Evolutionary conservation across 1,284 basidiomycete species (phyloP), one percentile per base, ranked within the genome.

Genomic region (Dichomitus squalens): DNA sequence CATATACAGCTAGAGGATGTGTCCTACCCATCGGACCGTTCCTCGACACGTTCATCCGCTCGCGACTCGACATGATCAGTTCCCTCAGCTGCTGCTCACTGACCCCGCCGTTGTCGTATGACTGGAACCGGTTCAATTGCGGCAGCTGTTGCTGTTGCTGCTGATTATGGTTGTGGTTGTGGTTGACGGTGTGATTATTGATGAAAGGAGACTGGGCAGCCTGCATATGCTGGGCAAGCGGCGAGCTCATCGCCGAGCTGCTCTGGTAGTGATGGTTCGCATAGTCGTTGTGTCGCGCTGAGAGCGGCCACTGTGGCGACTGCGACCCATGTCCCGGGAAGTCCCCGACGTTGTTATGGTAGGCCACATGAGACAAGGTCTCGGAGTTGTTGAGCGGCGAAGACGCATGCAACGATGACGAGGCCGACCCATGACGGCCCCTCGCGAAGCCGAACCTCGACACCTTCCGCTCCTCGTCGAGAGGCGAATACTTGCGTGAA

Each of bases 401-500:
- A 21, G 85, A 70, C 4, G 79, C 75, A 56, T 84, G 81, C 35
- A 82, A 73, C 38, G 87, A 86, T 20, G 87, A 88, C 12, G 85
- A 83, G 2, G 84, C 80, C 8, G 87, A 83, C 1, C 80, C 79
- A 60, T 86, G 88, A 43, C 84, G 80, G 16, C 86, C 87, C 21
- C 90, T 84, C 9, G 92, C 92, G 70, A 95, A 95, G 18, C 87
- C 89, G 72, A 94, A 94, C 20, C 92, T 81, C 7, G 92, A 93
- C 36, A 92, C 81, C 64, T 87, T 88, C 55, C 90, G 77, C 53
- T 90, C 88, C 54, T 91, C 88, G 50, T 90, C 89, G 12, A 83
- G 63, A 3, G 75, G 72, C 36, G 75, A 70, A 52, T 71, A 75
- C 20, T 63, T 68, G 38, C 57, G 67, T 9, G 61, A 52, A 7